Base-by-base conservation (phyloP, 495 filamentous ascomycete species). In the Tuber indicum region DNA sequence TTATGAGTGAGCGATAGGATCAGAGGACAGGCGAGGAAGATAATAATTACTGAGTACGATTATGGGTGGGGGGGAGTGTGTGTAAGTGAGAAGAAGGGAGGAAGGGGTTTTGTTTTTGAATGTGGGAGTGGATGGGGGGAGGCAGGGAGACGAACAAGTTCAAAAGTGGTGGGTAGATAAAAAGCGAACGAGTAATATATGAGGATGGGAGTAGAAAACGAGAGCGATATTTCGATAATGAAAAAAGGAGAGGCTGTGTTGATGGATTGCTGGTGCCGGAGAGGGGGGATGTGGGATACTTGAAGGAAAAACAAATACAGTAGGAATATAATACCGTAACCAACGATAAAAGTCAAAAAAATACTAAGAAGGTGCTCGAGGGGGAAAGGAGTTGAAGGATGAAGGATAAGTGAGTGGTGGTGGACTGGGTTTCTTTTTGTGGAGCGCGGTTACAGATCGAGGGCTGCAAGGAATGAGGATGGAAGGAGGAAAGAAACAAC, bases 401-500 rank as follows among this genome's bases (percentile, higher is more conserved):
- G 42, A 21, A 36, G 74, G 62, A 77, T 77, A 77, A 52, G 76
- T 78, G 74, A 58, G 52, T 70, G 75, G 52, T 70, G 75, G 75
- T 74, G 70, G 71, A 80, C 76, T 58, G 46, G 71, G 75, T 80
- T 80, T 73, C 46, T 80, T 80, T 80, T 80, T 80, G 74, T 74
- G 71, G 78, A 80, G 78, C 77, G 74, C 77, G 77, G 78, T 79
- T 79, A 79, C 78, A 70, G 78, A 80, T 80, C 71, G 74, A 80
- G 78, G 74, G 72, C 78, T 80, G 78, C 78, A 80, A 80, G 74
- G 78, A 80, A 80, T 80, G 77, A 80, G 74, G 71, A 80, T 80
- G 74, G 78, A 80, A 80, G 78, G 74, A 78, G 77, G 75, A 72
- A 79, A 73, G 76, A 79, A 79, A 78, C 78, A 76, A 80, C 74